Conservation (phyloP, 768 basidiomycete species). For the Rhizopogon vulgaris region DNA sequence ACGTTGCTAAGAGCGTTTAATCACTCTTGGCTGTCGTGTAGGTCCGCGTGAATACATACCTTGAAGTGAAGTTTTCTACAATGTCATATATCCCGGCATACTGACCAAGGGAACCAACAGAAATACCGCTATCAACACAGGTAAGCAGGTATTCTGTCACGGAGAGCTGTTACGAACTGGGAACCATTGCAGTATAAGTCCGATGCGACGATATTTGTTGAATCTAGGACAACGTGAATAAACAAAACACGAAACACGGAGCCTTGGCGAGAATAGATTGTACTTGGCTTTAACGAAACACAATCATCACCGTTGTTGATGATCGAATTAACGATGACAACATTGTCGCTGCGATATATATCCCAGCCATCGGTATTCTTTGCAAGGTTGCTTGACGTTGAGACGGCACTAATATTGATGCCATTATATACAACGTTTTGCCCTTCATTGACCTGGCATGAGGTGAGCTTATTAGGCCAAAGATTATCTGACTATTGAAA, state of each 20-base stretch:
- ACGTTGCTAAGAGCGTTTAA: slow-evolving; percentile 27
- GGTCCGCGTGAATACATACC: not conserved
- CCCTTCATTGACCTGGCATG: slow-evolving; percentile 40
- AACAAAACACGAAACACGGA: not conserved
- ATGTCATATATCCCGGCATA: slow-evolving; percentile 36
- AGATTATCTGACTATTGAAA: not conserved
- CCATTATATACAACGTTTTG: slow-evolving; percentile 40
- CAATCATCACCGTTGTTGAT: slow-evolving; percentile 55
- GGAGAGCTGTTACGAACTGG: slow-evolving; percentile 27
- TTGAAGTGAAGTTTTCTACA: slow-evolving; percentile 33
- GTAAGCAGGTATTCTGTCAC: not conserved
- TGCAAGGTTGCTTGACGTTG: slow-evolving; percentile 36
- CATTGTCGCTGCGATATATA: slow-evolving; percentile 49
- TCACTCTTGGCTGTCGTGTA: not conserved
- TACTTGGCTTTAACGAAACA: slow-evolving; percentile 54
- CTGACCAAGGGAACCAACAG: slow-evolving; percentile 45
- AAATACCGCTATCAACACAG: slow-evolving; percentile 36
- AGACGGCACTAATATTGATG: slow-evolving; percentile 40
- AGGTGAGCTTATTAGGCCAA: not conserved
- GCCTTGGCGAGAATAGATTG: not conserved
- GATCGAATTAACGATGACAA: slow-evolving; percentile 41
- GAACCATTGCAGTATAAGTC: slow-evolving; percentile 57
- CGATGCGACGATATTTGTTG: slow-evolving; percentile 52
- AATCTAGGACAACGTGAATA: slow-evolving; percentile 17
- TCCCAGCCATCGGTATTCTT: slow-evolving; percentile 62